phyloP scores from a whole-genome alignment of 2,329 filamentous ascomycete species.

The Sporothrix dimorphospora region DNA sequence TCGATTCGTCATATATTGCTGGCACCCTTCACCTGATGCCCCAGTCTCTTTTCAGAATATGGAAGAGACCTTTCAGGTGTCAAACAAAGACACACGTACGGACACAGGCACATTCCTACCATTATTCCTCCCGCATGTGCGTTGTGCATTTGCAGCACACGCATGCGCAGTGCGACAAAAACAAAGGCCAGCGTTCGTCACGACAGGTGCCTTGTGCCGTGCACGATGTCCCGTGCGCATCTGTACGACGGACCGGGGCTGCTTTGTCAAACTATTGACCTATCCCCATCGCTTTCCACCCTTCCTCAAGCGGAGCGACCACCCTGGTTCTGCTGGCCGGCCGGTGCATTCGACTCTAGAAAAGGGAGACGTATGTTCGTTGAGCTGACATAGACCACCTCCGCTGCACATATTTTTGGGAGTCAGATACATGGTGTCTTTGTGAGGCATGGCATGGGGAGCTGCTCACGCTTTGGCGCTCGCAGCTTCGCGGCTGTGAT shows the following conservation, averaged over 20 bases:
- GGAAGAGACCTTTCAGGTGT: background rate
- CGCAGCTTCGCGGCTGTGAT: constrained; percentile 19
- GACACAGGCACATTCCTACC: background rate
- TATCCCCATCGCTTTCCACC: background rate
- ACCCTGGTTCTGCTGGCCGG: constrained; percentile 33
- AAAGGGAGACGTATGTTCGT: background rate
- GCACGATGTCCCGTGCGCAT: background rate
- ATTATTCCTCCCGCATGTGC: background rate
- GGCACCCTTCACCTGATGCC: background rate
- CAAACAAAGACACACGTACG: background rate
- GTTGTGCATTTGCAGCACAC: background rate
- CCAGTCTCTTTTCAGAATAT: too few relatives aligned
- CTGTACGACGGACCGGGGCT: background rate
- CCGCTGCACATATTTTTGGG: background rate
- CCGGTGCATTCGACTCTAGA: background rate
- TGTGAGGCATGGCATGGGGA: background rate
- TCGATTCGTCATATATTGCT: background rate
- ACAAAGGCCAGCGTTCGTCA: background rate
- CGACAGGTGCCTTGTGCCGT: background rate
- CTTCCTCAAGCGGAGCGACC: background rate
- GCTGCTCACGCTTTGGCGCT: background rate
- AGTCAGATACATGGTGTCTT: background rate
- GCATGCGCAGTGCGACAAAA: background rate
- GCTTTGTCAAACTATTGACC: background rate
- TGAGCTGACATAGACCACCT: background rate